These are phyloP conservation scores for Theileria orientalis DNA, from an alignment of 169 alveolate species.

Conservation along the genomic window DNA sequence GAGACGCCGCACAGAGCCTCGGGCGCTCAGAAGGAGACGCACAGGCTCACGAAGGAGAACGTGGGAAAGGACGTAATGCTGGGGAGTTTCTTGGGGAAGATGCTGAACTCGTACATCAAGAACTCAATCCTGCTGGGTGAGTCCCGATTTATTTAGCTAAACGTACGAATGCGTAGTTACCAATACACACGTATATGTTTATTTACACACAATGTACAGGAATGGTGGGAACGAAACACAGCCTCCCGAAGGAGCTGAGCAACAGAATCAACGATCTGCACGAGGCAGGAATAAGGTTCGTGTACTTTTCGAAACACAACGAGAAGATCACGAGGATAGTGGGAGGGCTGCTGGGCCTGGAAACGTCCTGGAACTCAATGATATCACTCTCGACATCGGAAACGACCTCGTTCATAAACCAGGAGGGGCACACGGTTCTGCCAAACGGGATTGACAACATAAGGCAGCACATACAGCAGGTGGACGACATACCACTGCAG, in stretches of 20 bases:
- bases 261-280: conserved; percentile 56
- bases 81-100: conserved; percentile 48
- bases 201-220: too few species aligned
- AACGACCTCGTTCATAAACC: conserved; percentile 43
- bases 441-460: conserved; percentile 68
- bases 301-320: conserved; percentile 71
- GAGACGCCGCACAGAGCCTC: conserved; percentile 22
- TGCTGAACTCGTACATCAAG: conserved; percentile 50
- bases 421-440: conserved; percentile 62
- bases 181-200: too few species aligned
- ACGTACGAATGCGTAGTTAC: too few species aligned
- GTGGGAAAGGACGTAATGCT: conserved; percentile 17
- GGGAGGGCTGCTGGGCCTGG: conserved; percentile 76
- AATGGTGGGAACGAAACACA: conserved; percentile 41
- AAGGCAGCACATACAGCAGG: conserved; percentile 56
- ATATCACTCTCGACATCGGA: conserved; percentile 65
- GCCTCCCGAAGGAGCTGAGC: conserved; percentile 59
- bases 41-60: conserved; percentile 24
- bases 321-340: conserved; percentile 69
- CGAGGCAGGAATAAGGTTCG: conserved; percentile 77
- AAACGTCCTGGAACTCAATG: conserved; percentile 81
- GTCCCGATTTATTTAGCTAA: too few species aligned
- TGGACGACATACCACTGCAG: conserved; percentile 65
- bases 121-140: conserved; percentile 54
- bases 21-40: conserved; percentile 29